phyloP scores from a whole-genome alignment of 768 basidiomycete genomes.

The Leccinum rimulosum region DNA sequence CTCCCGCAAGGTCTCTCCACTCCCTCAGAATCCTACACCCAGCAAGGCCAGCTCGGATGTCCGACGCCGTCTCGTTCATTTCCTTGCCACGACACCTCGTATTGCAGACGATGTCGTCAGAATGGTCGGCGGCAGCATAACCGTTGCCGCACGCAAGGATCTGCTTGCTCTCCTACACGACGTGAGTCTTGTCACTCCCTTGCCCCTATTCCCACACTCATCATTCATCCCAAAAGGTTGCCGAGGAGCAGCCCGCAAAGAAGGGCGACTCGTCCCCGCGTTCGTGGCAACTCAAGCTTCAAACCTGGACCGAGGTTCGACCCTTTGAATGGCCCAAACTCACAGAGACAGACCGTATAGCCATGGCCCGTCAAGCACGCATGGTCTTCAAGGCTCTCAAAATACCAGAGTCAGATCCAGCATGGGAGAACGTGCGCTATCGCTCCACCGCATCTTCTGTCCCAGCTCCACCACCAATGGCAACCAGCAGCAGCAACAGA shows the following conservation, averaged over 20 bases:
- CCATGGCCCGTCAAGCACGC: conserved; percentile 54
- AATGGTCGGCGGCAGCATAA: conserved; percentile 45
- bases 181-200: conserved; percentile 32
- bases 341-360: conserved; percentile 43
- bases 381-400: conserved; percentile 45
- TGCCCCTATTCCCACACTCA: background rate
- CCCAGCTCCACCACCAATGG: conserved; percentile 17
- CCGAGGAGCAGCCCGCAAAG: conserved; percentile 40
- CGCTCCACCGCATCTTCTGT: conserved; percentile 21
- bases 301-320: conserved; percentile 66
- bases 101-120: conserved; percentile 37
- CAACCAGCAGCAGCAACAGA: conserved; percentile 18
- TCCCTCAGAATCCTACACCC: conserved; percentile 20
- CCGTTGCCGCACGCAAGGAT: conserved; percentile 37
- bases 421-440: conserved; percentile 56
- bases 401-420: conserved; percentile 57
- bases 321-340: conserved; percentile 61
- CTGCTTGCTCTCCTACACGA: conserved; percentile 49
- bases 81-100: conserved; percentile 50
- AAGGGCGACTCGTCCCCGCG: conserved; percentile 38
- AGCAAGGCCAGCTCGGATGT: conserved; percentile 22
- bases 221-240: conserved; percentile 40
- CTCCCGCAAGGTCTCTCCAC: conserved; percentile 32
- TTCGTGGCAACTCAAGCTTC: conserved; percentile 53
- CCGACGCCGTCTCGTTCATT: conserved; percentile 45